These are phyloP conservation scores for Toxoplasma gondii DNA, from an alignment of 169 alveolate species.

Conservation along the genomic window DNA sequence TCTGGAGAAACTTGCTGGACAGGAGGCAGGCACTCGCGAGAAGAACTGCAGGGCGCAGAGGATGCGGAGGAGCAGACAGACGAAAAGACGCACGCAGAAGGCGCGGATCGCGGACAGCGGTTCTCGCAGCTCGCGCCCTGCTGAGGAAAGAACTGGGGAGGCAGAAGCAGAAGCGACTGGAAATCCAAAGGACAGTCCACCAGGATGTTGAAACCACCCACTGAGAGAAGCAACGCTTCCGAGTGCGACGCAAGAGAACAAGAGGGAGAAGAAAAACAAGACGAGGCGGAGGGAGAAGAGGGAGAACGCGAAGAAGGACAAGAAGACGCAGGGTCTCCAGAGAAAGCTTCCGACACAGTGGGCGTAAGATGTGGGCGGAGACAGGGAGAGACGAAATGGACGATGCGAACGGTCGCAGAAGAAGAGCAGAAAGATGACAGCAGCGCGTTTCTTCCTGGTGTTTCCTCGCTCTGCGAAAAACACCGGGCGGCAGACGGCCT, in stretches of 20 bases:
- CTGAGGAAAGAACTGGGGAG: background rate
- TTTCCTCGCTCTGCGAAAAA: background rate
- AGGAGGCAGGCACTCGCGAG: too few relatives aligned
- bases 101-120: too few relatives aligned
- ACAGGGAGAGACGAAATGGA: conserved; percentile 7
- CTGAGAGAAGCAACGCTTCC: conserved; percentile 11
- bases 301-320: background rate
- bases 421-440: background rate
- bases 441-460: background rate
- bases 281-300: background rate
- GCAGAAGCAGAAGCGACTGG: background rate
- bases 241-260: background rate
- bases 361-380: background rate
- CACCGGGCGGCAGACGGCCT: too few relatives aligned
- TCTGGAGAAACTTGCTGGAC: too few relatives aligned
- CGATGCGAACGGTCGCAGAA: background rate
- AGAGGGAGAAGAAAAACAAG: background rate
- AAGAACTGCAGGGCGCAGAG: too few relatives aligned
- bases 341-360: background rate
- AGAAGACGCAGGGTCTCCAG: background rate
- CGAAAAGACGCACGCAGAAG: too few relatives aligned
- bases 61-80: too few relatives aligned
- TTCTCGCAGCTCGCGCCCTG: too few relatives aligned
- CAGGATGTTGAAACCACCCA: background rate
- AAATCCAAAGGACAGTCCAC: conserved; percentile 33